Conservation (phyloP, 1,284 basidiomycete species). For the Ustanciosporium gigantosporum region DNA sequence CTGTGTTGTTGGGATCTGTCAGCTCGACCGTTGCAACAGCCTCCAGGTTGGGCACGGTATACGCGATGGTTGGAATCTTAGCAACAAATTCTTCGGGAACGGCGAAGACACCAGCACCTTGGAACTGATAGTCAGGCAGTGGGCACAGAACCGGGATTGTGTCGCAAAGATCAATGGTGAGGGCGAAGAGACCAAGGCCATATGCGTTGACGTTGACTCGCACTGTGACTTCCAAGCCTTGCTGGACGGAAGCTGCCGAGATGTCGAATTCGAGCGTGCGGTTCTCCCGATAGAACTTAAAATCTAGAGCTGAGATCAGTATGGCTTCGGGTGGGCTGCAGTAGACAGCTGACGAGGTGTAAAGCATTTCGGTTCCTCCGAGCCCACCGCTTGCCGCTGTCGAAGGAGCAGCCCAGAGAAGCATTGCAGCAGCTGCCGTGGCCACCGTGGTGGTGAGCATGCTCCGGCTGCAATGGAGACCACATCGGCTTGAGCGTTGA, state of each 20-base stretch:
- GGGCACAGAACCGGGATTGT: constrained; percentile 54
- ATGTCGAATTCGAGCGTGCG: constrained; percentile 55
- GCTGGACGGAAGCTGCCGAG: constrained; percentile 46
- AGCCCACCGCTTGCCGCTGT: constrained; percentile 7
- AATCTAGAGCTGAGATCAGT: constrained; percentile 45
- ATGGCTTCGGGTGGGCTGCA: constrained; percentile 54
- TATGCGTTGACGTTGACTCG: constrained; percentile 54
- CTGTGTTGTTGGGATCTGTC: constrained; percentile 70
- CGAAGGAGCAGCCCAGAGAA: too few species aligned
- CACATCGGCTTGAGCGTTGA: too few species aligned
- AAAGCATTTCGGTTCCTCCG: constrained; percentile 29
- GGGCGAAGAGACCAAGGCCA: constrained; percentile 51
- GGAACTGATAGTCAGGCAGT: constrained; percentile 57
- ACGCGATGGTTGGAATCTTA: constrained; percentile 78
- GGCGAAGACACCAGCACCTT: constrained; percentile 72
- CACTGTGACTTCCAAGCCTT: constrained; percentile 35
- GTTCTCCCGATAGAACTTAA: constrained; percentile 52
- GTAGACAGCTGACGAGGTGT: constrained; percentile 55
- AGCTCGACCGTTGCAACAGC: constrained; percentile 82
- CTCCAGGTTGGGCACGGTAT: constrained; percentile 85
- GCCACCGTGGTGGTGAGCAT: too few species aligned
- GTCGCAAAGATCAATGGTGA: constrained; percentile 54
- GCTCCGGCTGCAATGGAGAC: too few species aligned
- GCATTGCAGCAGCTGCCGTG: too few species aligned
- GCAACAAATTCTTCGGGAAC: constrained; percentile 68